Base-by-base conservation (phyloP, 805 yeast species). In the Nakazawaea ambrosiae region DNA sequence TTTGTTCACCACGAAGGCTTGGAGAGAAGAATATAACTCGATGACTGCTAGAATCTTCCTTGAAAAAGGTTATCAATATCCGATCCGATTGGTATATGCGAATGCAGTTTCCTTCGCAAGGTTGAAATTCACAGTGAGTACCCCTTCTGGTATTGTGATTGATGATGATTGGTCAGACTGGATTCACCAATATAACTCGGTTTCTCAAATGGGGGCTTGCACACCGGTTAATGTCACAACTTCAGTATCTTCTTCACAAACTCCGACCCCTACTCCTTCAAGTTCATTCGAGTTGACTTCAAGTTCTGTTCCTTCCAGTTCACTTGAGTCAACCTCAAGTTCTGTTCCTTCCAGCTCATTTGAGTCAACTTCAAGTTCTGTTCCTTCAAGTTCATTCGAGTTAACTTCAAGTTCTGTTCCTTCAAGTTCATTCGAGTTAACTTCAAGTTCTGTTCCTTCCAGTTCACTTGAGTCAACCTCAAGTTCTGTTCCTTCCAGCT, bases 71-170 rank as follows among this genome's bases (percentile, higher is more conserved):
- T 34, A 37, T 25, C 50, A 47, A 39, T 57, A 55, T 37, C 63
- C 63, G 11, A 37, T 54, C 4, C 47, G 54, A 34, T 36, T 57
- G 14, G 45, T 51, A n/a, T 54, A 37, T 34, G 45, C 44, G 11
- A 55, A 56, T 34, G 40, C 42, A 25, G 44, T 41, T 16, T 39
- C 37, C 31, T 31, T 33, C 7, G 52, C 47, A 19, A 38, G 43
- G 15, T 36, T 49, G 19, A 37, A 39, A 9, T 45, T 50, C 25
- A 26, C 45, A 7, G 47, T 48, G 20, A 45, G 44, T 0, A 45
- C 46, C 25, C 59, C 58, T 5, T 33, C 31, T 17, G 60, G 56
- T 9, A 59, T 54, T 10, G 39, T 28, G 5, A 19, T 20, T 7
- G 36, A 35, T 4, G 46, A 41, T 5, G 8, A 28, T 19, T 12